phyloP scores from a whole-genome alignment of 306 rosid species.

The Dalbergia oliveri region DNA sequence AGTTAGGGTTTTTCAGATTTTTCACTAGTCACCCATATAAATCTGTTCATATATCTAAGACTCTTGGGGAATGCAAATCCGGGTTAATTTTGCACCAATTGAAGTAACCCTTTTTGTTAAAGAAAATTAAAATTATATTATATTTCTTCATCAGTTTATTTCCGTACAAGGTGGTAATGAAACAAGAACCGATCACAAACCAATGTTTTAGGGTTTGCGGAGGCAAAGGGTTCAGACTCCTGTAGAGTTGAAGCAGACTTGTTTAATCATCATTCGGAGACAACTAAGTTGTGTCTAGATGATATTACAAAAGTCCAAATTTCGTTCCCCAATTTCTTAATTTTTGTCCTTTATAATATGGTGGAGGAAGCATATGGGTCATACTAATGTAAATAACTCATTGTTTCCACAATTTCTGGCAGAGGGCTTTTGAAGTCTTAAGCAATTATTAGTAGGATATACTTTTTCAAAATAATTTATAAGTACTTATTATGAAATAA shows the following conservation, averaged over 20 bases:
- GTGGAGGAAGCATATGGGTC: conserved; percentile 16
- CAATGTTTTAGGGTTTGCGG: conserved; percentile 40
- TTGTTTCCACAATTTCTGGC: conserved; percentile 27
- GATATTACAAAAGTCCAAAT: conserved; percentile 32
- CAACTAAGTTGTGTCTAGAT: not conserved
- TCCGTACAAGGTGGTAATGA: conserved; percentile 36
- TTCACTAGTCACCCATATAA: not conserved
- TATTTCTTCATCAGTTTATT: not conserved
- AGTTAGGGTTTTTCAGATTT: conserved; percentile 51
- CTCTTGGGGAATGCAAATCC: not conserved
- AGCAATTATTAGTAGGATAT: not conserved
- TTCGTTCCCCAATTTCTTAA: conserved; percentile 34
- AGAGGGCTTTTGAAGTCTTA: conserved; percentile 16
- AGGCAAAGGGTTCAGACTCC: not conserved
- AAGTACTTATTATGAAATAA: not conserved
- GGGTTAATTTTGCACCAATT: not conserved
- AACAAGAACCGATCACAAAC: not conserved
- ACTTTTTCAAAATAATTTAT: not conserved
- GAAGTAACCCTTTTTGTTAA: not conserved
- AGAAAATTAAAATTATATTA: not conserved
- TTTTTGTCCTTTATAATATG: conserved; percentile 34
- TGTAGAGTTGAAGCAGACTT: too few species aligned
- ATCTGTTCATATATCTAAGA: not conserved
- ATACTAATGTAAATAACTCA: conserved; percentile 34
- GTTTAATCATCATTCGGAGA: conserved; percentile 11